Evolutionary conservation across 202 grass and related monocot genomes (phyloP).

Genomic region (Cymbopogon flexuosus): DNA sequence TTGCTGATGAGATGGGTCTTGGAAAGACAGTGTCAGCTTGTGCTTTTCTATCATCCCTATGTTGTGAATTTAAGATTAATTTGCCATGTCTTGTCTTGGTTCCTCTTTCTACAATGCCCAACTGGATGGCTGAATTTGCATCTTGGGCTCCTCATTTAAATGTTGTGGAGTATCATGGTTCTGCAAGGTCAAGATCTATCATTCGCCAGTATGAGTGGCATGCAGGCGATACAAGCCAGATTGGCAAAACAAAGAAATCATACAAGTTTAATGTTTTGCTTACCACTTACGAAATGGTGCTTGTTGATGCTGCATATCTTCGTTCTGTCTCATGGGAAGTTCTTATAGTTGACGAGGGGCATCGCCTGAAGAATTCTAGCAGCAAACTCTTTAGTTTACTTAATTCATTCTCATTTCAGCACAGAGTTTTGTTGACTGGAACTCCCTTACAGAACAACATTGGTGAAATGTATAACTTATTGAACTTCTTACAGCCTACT

Average conservation of each 20-base stretch:
- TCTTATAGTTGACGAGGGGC: conserved; percentile 96
- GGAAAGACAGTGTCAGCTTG: conserved; percentile 92
- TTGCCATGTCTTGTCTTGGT: conserved; percentile 85
- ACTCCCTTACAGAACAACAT: conserved; percentile 99
- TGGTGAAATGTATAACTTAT: conserved; percentile 97
- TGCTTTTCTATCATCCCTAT: conserved; percentile 88
- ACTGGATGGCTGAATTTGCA: conserved; percentile 95
- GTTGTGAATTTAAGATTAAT: conserved; percentile 80
- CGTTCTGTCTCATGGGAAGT: conserved; percentile 95
- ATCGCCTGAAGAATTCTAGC: conserved; percentile 93
- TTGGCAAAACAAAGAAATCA: conserved; percentile 51
- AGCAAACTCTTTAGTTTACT: conserved; percentile 96
- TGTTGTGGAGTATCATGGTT: conserved; percentile 98
- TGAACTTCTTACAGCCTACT: conserved; percentile 92
- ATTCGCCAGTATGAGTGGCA: conserved; percentile 99
- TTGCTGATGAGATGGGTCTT: conserved; percentile 99
- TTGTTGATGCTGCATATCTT: conserved; percentile 85
- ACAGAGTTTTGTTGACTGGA: conserved; percentile 95
- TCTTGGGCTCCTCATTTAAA: conserved; percentile 96
- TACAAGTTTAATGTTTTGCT: conserved; percentile 94
- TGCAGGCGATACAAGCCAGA: conserved; percentile 48
- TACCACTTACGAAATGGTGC: conserved; percentile 98
- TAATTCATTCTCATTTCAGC: conserved; percentile 91
- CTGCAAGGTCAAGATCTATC: conserved; percentile 76
- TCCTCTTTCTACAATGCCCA: conserved; percentile 98